A percentile compares a stretch with the other conserved stretches of the same genome.
These are phyloP conservation scores for Linum trigynum DNA, from an alignment of 345 rosid species.

Conservation along the genomic window DNA sequence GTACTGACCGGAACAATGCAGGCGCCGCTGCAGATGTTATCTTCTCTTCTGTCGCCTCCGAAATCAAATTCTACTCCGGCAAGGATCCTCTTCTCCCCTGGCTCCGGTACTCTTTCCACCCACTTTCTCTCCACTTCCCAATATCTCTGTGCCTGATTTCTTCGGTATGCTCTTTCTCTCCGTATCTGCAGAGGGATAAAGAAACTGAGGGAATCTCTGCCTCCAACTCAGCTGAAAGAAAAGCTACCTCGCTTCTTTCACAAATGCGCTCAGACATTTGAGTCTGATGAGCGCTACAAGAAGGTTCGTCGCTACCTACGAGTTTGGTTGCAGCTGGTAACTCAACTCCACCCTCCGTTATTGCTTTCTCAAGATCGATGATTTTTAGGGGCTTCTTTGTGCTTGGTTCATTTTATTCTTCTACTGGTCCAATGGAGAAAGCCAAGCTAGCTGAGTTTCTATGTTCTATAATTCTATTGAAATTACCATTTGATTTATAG, in stretches of 20 bases:
- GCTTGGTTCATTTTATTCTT: not conserved
- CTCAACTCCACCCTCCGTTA: not conserved
- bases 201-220: conserved; percentile 59
- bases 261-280: conserved; percentile 64
- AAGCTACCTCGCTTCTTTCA: conserved; percentile 88
- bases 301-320: conserved; percentile 81
- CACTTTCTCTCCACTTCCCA: not conserved
- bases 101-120: conserved; percentile 48
- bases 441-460: not conserved
- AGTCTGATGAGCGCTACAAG: conserved; percentile 61
- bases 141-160: not conserved
- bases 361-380: not conserved
- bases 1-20: not conserved
- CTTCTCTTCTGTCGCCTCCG: conserved; percentile 60
- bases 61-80: conserved; percentile 74
- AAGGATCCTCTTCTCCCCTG: conserved; percentile 82
- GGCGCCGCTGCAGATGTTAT: conserved; percentile 18
- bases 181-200: conserved; percentile 45
- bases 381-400: not conserved
- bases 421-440: not conserved
- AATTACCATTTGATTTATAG: not conserved
- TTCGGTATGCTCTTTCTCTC: not conserved
- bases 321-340: conserved; percentile 90
- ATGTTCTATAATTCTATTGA: not conserved
- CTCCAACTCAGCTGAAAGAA: conserved; percentile 39